phyloP scores from a whole-genome alignment of 2,329 filamentous ascomycete genomes.

The Penicillium brasilianum region DNA sequence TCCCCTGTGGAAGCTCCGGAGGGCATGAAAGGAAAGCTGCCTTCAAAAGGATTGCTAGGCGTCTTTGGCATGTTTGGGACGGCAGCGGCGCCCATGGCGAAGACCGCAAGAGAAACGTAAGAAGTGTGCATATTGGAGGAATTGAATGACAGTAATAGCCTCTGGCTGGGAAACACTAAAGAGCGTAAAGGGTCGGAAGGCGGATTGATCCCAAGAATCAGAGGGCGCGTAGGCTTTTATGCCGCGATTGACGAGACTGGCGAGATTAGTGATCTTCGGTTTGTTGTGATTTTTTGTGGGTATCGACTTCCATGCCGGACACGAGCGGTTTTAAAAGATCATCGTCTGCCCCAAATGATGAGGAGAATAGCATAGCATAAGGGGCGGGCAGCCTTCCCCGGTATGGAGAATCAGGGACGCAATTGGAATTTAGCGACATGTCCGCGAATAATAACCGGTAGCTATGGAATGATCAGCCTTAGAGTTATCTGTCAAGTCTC shows the following conservation, averaged over 20 bases:
- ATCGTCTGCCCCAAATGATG: constrained; percentile 19
- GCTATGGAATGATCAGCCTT: constrained; percentile 28
- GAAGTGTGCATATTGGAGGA: constrained; percentile 27
- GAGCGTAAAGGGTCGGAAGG: constrained; percentile 23
- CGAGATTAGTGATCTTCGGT: constrained; percentile 15
- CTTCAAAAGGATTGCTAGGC: constrained; percentile 13
- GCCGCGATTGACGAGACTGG: constrained; percentile 5
- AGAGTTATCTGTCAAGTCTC: constrained; percentile 8
- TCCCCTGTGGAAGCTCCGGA: constrained; percentile 14
- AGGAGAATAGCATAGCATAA: constrained; percentile 22
- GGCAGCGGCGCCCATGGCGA: constrained; percentile 40
- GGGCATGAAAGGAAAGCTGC: constrained; percentile 26
- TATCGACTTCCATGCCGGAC: constrained; percentile 25
- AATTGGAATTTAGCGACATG: constrained; percentile 10
- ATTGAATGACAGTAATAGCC: background rate
- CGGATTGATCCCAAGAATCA: constrained; percentile 11
- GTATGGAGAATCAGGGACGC: constrained; percentile 18
- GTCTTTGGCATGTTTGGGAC: constrained; percentile 23
- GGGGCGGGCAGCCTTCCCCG: constrained; percentile 11
- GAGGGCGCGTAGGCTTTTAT: constrained; percentile 25
- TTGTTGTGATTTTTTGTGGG: constrained; percentile 20
- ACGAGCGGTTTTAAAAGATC: constrained; percentile 21
- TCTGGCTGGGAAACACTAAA: constrained; percentile 11
- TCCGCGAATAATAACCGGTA: constrained; percentile 3
- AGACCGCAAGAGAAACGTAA: constrained; percentile 32